phyloP scores from a whole-genome alignment of 2,329 filamentous ascomycete genomes.

The Intubia oerlemansii region DNA sequence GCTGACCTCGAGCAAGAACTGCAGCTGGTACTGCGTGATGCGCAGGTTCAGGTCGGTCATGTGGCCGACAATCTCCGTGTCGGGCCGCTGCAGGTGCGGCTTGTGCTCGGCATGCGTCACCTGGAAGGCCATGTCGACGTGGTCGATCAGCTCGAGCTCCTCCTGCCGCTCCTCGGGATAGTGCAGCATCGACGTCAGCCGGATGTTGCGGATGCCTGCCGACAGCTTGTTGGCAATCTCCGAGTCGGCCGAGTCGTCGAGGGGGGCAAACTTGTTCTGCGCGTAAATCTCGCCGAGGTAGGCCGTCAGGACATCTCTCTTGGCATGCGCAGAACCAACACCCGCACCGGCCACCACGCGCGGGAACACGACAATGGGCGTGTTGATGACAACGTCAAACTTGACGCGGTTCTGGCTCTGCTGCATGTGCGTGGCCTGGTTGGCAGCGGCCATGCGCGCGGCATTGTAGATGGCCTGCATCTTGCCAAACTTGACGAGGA shows the following conservation, averaged over 20 bases:
- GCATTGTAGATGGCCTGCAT: constrained; percentile 99
- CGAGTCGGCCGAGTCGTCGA: constrained; percentile 55
- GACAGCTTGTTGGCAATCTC: constrained; percentile 75
- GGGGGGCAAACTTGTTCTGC: constrained; percentile 72
- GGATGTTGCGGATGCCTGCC: constrained; percentile 78
- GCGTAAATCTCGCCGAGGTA: constrained; percentile 96
- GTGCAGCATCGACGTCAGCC: constrained; percentile 73
- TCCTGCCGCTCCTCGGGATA: constrained; percentile 53
- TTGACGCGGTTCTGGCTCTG: constrained; percentile 78
- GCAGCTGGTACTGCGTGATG: constrained; percentile 78
- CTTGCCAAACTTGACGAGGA: constrained; percentile 95
- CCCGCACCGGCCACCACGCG: constrained; percentile 45
- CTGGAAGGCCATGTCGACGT: constrained; percentile 83
- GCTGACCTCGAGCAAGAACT: constrained; percentile 72
- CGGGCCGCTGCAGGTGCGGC: constrained; percentile 54
- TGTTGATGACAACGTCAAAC: constrained; percentile 84
- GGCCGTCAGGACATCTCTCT: constrained; percentile 69
- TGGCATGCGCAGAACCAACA: no score
- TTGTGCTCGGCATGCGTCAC: constrained; percentile 83
- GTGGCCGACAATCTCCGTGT: constrained; percentile 74
- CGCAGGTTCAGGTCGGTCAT: constrained; percentile 88
- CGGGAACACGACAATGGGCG: constrained; percentile 90
- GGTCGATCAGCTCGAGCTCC: constrained; percentile 89
- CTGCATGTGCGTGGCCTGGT: constrained; percentile 82
- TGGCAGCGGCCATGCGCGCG: constrained; percentile 80